Evolutionary conservation across 495 filamentous ascomycete species (phyloP).

Genomic region (Neurospora sp.): DNA sequence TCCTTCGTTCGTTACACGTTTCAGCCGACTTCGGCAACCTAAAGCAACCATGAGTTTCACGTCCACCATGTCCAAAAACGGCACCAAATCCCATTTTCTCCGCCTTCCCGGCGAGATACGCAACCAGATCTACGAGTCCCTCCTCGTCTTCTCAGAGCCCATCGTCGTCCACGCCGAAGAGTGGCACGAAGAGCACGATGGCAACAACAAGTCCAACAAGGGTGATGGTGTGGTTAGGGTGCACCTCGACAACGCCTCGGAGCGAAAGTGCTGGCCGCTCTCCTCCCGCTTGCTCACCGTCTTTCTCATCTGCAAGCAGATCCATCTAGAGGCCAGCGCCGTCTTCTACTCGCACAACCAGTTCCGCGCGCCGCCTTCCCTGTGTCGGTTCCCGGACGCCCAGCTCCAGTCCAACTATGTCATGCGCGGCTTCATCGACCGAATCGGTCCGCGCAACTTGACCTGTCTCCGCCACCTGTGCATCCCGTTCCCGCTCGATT

Average conservation of each 20-base stretch:
- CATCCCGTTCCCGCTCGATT: constrained; percentile 5
- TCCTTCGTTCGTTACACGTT: not conserved
- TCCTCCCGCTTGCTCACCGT: constrained; percentile 1
- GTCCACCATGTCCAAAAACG: not conserved
- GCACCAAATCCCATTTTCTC: not conserved
- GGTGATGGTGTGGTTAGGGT: not conserved
- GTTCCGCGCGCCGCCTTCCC: not conserved
- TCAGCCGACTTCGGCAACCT: not conserved
- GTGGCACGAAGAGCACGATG: not conserved
- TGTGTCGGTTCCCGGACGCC: not conserved
- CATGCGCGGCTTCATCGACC: constrained; percentile 11
- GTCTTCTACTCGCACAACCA: constrained; percentile 10
- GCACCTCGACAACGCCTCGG: not conserved
- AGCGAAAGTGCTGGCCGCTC: constrained; percentile 2
- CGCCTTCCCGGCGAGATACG: constrained; percentile 10
- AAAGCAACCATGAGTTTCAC: not conserved
- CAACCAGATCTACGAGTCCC: constrained; percentile 11
- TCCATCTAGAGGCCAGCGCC: constrained; percentile 7
- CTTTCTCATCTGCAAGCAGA: constrained; percentile 4
- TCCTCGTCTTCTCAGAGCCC: constrained; percentile 2
- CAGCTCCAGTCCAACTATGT: constrained; percentile 11
- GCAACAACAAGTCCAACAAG: not conserved
- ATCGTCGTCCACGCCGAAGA: constrained; percentile 1
- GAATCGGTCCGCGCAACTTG: constrained; percentile 5
- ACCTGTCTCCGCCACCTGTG: constrained; percentile 1